Conservation (phyloP, 2,329 filamentous ascomycete genomes). For the Arthroderma sp. region DNA sequence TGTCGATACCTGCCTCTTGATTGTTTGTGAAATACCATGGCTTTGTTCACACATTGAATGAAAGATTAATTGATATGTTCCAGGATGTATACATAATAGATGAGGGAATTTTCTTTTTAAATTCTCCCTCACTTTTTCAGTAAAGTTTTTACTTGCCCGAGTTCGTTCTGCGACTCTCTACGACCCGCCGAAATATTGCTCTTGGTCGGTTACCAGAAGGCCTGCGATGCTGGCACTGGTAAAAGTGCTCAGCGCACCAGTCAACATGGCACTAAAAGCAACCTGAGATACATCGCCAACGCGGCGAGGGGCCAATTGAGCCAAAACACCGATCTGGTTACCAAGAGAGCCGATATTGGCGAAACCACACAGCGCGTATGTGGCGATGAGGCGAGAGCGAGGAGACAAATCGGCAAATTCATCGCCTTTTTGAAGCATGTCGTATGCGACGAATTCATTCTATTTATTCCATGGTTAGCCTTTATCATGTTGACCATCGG, state of each 20-base stretch:
- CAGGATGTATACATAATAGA: background rate
- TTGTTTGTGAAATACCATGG: too few relatives aligned
- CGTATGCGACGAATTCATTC: constrained; percentile 72
- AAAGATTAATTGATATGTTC: background rate
- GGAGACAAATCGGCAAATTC: constrained; percentile 48
- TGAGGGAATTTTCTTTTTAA: background rate
- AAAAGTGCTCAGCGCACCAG: constrained; percentile 66
- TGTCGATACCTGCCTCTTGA: too few relatives aligned
- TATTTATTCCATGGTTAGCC: constrained; percentile 13
- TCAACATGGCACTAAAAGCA: constrained; percentile 62
- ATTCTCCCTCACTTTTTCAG: background rate
- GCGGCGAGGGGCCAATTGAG: constrained; percentile 63
- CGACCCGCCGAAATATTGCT: constrained; percentile 2
- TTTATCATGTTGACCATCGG: constrained; percentile 9
- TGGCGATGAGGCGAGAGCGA: constrained; percentile 68
- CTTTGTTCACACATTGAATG: too few relatives aligned
- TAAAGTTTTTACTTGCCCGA: too few relatives aligned
- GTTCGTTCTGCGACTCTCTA: background rate
- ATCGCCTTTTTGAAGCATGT: constrained; percentile 37
- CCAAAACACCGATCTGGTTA: constrained; percentile 78
- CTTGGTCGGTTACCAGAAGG: constrained; percentile 51
- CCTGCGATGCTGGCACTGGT: constrained; percentile 68
- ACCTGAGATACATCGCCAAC: constrained; percentile 62
- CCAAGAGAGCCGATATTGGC: constrained; percentile 80
- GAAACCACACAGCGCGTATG: constrained; percentile 69